A percentile compares a stretch with the other conserved stretches of the same genome.
Conservation (phyloP, 2,329 filamentous ascomycete species). For the Epichloe sp. region DNA sequence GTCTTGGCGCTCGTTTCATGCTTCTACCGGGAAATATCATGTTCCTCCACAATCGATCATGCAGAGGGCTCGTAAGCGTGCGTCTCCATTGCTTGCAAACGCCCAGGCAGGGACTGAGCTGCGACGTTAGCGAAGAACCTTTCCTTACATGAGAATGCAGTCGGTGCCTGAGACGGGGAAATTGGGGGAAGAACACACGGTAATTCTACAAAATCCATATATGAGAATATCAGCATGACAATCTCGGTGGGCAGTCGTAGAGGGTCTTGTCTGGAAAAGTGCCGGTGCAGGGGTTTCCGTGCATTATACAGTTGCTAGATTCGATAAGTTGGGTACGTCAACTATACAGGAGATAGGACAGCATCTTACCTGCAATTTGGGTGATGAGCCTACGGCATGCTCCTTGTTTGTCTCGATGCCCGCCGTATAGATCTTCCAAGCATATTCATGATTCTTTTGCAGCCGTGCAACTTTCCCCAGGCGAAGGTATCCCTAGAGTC, state of each 20-base stretch:
- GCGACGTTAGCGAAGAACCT: neutral
- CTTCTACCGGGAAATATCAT: constrained; percentile 15
- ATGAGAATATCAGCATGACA: constrained; percentile 21
- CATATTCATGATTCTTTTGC: constrained; percentile 23
- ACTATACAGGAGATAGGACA: neutral
- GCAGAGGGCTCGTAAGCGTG: constrained; percentile 16
- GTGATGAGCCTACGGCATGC: constrained; percentile 14
- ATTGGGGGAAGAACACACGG: constrained; percentile 12
- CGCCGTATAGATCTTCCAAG: constrained; percentile 26
- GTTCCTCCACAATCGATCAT: constrained; percentile 19
- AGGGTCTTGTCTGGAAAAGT: constrained; percentile 22
- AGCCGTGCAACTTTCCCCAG: constrained; percentile 26
- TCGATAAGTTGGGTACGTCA: neutral
- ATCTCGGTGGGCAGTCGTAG: constrained; percentile 23
- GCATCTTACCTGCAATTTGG: constrained; percentile 21
- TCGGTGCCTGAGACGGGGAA: neutral
- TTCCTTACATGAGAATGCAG: neutral
- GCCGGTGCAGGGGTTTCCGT: constrained; percentile 21
- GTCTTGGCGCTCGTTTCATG: constrained; percentile 12
- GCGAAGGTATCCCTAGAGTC: constrained; percentile 27
- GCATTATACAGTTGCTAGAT: constrained; percentile 21
- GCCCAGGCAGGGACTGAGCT: constrained; percentile 16
- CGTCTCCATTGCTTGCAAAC: constrained; percentile 21
- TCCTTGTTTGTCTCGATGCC: constrained; percentile 22
- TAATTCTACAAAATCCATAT: constrained; percentile 19